These are phyloP conservation scores for Monosporascus sp. DNA, from an alignment of 2,329 filamentous ascomycete species.

Conservation along the genomic window DNA sequence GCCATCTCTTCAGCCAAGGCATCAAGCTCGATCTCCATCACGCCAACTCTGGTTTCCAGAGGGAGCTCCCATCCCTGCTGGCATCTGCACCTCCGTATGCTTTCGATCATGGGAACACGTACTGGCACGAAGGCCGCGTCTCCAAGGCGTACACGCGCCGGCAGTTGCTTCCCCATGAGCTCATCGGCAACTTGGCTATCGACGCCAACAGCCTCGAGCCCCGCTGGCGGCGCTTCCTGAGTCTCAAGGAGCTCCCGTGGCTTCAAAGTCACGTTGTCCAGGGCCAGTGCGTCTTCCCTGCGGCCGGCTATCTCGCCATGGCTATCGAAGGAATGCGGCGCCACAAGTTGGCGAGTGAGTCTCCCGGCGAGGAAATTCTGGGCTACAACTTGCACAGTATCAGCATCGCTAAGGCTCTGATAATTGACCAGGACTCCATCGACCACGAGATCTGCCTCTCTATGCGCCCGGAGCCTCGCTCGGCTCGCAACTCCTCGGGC, in stretches of 20 bases:
- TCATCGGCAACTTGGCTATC: constrained; percentile 42
- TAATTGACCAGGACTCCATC: too few species aligned
- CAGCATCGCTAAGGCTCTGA: too few species aligned
- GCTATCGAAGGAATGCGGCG: constrained; percentile 41
- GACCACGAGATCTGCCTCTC: too few species aligned
- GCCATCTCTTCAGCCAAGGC: constrained; percentile 14
- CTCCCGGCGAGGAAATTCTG: constrained; percentile 42
- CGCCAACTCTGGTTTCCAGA: constrained; percentile 14
- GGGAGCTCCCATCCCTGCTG: constrained; percentile 7
- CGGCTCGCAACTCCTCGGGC: too few species aligned
- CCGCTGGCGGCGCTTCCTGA: constrained; percentile 45
- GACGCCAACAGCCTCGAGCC: constrained; percentile 41
- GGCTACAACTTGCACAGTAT: too few species aligned
- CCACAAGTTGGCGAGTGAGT: constrained; percentile 33
- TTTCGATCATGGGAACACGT: constrained; percentile 47
- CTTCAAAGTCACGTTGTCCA: constrained; percentile 47
- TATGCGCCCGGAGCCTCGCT: too few species aligned
- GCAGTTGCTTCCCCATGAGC: constrained; percentile 41
- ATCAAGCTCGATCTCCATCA: constrained; percentile 10
- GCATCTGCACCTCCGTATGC: constrained; percentile 39
- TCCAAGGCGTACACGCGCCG: constrained; percentile 39
- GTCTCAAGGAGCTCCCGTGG: constrained; percentile 46
- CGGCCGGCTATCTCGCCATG: constrained; percentile 46
- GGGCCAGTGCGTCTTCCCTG: constrained; percentile 45
- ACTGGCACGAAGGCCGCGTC: constrained; percentile 50